Evolutionary conservation across 805 yeast species (phyloP), one percentile per base, ranked within the genome.

Genomic region (Torulaspora microellipsoides): DNA sequence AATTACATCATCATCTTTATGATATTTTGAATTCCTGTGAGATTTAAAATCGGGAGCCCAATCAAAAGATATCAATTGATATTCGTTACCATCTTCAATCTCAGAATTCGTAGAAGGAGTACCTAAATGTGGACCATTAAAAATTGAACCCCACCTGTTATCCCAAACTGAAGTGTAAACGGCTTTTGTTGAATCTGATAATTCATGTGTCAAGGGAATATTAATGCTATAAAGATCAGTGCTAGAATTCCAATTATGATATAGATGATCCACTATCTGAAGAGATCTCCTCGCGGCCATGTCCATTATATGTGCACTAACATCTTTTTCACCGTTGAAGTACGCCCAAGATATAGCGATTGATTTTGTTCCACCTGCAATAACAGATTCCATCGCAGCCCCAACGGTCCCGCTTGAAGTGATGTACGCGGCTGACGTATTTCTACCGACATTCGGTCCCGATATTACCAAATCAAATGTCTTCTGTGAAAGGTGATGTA

Each of bases 391-490:
- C 88, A 90, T 77, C 1, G 97, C 93, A 3, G 96, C 98, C 20
- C 99, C 99, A 13, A 93, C 83, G 2, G 99, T 93, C 11, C 99
- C 99, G 53, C 95, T 83, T 4, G 96, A 80, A 55, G 93, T 75
- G 43, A 89, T 85, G 64, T 89, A 93, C 35, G 91, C 77, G 5
- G 95, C 88, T 17, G 91, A 80, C 1, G 96, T 81, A 65, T 93
- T 93, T 59, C 96, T 79, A 15, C 99, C 99, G 53, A 84, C 91
- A 61, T 93, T 93, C 7, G 99, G 99, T 1, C 99, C 99, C 43
- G 95, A 85, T 15, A 93, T 64, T 4, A 93, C 96, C 46, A 91
- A 68, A 65, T 93, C 97, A 15, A 90, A 78, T 1, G 69, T 66
- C 36, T 74, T 69, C 15, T 69, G 62, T 46, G 75, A 71, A 43